These are phyloP conservation scores for Ogataea ganodermae DNA, from an alignment of 805 yeast genomes.

Conservation along the genomic window DNA sequence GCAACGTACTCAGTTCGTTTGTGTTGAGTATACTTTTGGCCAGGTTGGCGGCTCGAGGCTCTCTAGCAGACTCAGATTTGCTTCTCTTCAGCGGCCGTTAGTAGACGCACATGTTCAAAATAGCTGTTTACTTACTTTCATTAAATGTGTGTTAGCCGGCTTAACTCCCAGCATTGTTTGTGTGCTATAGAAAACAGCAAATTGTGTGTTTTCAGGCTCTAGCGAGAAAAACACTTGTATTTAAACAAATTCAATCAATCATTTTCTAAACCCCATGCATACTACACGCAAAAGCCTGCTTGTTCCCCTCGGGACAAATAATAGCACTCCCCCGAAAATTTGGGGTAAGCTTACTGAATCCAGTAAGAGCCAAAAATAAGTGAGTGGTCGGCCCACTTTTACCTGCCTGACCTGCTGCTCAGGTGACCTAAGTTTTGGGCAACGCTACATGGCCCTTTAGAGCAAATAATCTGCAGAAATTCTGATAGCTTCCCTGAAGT, in stretches of 20 bases:
- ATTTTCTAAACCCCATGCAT: neutral
- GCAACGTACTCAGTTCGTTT: slow-evolving; percentile 12
- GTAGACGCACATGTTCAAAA: neutral
- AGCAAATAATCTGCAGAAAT: too few species aligned
- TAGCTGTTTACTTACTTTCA: neutral
- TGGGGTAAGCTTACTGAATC: neutral
- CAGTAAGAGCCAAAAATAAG: neutral
- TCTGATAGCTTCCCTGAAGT: too few species aligned
- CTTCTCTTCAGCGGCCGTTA: neutral
- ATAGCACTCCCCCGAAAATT: neutral
- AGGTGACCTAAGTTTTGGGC: neutral
- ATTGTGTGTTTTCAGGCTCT: too few species aligned
- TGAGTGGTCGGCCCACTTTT: neutral
- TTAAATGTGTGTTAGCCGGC: neutral
- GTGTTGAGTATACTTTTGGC: slow-evolving; percentile 9
- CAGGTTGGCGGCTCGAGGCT: neutral
- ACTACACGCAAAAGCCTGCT: neutral
- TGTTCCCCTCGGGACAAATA: neutral
- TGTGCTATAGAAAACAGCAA: neutral
- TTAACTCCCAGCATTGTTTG: neutral
- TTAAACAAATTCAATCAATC: neutral
- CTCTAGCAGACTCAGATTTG: neutral
- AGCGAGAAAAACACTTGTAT: too few species aligned
- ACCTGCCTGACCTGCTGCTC: neutral
- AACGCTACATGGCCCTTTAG: neutral